Percentiles rank a stretch among this genome's conserved stretches.
Conservation (phyloP, 352 stramenopile species). For the Albugo laibachii region DNA sequence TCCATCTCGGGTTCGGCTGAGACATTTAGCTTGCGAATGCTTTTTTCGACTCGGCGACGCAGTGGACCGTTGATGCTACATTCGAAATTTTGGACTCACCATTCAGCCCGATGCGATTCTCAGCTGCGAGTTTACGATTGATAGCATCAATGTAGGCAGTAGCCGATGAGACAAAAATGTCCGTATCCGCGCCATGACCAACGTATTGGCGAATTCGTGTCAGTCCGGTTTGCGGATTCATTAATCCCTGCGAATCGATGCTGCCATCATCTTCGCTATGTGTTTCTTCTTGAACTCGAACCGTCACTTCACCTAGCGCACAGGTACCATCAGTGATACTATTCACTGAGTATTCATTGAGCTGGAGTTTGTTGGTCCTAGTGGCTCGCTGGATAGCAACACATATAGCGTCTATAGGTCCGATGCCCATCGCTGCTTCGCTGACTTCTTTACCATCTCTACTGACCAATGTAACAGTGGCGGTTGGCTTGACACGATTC, state of each 20-base stretch:
- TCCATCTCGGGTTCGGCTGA: no score
- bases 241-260: constrained; percentile 14
- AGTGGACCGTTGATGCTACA: no score
- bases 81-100: no score
- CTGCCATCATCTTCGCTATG: constrained; percentile 16
- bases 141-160: constrained; percentile 79
- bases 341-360: constrained; percentile 78
- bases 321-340: constrained; percentile 76
- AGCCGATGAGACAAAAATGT: constrained; percentile 76
- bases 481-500: constrained; percentile 80
- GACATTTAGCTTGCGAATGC: no score
- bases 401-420: constrained; percentile 77
- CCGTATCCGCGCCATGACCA: constrained; percentile 74
- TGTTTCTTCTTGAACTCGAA: constrained; percentile 58
- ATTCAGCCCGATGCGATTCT: constrained; percentile 13
- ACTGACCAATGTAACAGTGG: constrained; percentile 75
- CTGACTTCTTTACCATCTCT: constrained; percentile 80
- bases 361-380: constrained; percentile 52
- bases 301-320: constrained; percentile 71
- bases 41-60: no score
- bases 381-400: constrained; percentile 72
- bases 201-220: constrained; percentile 72
- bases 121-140: constrained; percentile 65
- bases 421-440: constrained; percentile 73
- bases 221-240: constrained; percentile 76